phyloP scores from a whole-genome alignment of 495 filamentous ascomycete species.

The Choiromyces venosus region DNA sequence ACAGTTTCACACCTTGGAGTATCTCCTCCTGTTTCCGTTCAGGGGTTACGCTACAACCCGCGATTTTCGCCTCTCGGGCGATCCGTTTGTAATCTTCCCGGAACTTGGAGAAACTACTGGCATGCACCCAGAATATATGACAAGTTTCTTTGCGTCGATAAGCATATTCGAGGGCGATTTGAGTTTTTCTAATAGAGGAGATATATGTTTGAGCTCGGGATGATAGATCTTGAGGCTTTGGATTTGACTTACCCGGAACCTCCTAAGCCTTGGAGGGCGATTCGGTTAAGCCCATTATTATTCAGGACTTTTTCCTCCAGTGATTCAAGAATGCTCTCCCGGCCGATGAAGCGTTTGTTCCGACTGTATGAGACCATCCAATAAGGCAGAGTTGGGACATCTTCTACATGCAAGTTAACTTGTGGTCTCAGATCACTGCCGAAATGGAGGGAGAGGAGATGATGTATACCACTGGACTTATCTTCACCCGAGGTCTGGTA shows the following conservation, averaged over 20 bases:
- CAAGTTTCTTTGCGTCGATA: conserved; percentile 4
- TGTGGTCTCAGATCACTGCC: background rate
- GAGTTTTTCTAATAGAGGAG: conserved; percentile 11
- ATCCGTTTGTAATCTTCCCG: conserved; percentile 3
- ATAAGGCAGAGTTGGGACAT: background rate
- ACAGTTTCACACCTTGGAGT: conserved; percentile 16
- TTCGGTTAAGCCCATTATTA: background rate
- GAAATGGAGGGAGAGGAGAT: background rate
- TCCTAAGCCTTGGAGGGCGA: conserved; percentile 16
- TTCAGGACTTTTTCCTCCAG: conserved; percentile 5
- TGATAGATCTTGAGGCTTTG: background rate
- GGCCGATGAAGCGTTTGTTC: conserved; percentile 10
- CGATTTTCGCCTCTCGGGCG: background rate
- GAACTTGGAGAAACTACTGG: conserved; percentile 8
- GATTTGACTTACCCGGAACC: conserved; percentile 17
- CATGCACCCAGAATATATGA: conserved; percentile 14
- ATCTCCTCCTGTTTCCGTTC: conserved; percentile 4
- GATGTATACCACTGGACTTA: background rate
- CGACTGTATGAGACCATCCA: conserved; percentile 16
- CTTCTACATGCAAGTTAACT: background rate
- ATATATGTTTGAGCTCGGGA: background rate
- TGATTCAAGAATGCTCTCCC: conserved; percentile 11
- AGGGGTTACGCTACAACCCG: background rate
- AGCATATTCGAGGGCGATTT: conserved; percentile 20
- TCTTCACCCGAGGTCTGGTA: background rate